Percentiles rank a stretch among this genome's conserved stretches.
Evolutionary conservation across 345 rosid species (phyloP).

Genomic region (Adansonia digitata): DNA sequence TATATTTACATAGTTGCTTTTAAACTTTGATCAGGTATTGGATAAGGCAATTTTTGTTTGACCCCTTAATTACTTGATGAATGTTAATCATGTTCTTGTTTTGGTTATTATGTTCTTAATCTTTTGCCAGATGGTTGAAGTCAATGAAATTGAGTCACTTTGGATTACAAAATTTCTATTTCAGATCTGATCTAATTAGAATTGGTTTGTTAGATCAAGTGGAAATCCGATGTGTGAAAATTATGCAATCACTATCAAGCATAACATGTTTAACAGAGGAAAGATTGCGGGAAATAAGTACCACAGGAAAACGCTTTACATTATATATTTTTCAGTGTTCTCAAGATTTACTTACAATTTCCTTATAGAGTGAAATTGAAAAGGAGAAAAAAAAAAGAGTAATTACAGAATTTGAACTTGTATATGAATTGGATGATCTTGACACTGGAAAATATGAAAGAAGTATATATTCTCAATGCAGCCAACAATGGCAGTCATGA

Average conservation of each 20-base stretch:
- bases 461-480: background rate
- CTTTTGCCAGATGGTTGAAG: background rate
- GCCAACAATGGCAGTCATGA: background rate
- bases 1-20: slow-evolving; percentile 15
- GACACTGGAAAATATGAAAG: slow-evolving; percentile 11
- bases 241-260: too few relatives aligned
- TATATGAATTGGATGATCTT: slow-evolving; percentile 9
- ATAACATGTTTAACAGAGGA: background rate
- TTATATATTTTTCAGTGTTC: slow-evolving; percentile 6
- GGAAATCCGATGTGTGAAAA: too few relatives aligned
- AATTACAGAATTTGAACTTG: slow-evolving; percentile 24
- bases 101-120: background rate
- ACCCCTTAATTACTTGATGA: background rate
- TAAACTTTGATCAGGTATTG: slow-evolving; percentile 23
- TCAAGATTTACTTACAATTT: slow-evolving; percentile 30
- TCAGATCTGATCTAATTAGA: too few relatives aligned
- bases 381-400: background rate
- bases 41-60: slow-evolving; percentile 17
- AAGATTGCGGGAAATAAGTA: background rate
- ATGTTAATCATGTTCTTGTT: background rate
- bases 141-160: too few relatives aligned
- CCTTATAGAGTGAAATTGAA: slow-evolving; percentile 10
- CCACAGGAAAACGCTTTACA: background rate
- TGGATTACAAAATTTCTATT: too few relatives aligned
- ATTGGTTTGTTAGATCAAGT: too few relatives aligned